Evolutionary conservation across 768 basidiomycete genomes (phyloP), one percentile per base, ranked within the genome.

Genomic region (Lanmaoa pseudosensibilis): DNA sequence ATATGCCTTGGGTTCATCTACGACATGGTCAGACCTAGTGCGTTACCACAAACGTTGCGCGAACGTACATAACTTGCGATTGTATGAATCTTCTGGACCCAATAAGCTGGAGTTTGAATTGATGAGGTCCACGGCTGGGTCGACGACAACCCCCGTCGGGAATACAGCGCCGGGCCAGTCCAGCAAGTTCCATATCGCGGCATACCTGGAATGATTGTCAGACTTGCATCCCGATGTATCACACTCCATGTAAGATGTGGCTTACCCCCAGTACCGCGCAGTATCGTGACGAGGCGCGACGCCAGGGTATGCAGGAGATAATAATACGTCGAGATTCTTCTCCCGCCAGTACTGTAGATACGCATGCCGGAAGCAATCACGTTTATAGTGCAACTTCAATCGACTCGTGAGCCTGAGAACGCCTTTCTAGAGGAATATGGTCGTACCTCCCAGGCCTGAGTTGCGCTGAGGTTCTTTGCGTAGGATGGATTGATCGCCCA

Each of bases 101-200:
- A 69, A 38, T 18, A 55, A 46, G 1, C 38, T 45, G 30, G 55
- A 53, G 25, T 19, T 21, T 9, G 65, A 44, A 43, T 61, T 41
- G 19, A 54, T 15, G 21, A 50, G 16, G 30, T 75, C 74, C 7
- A 69, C 5, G 2, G 60, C 40, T 39, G 73, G 63, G 51, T 73
- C 66, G 44, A 54, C 59, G 18, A 56, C 38, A 23, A 73, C 67
- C n/a, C 78, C 77, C 19, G 74, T 76, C 9, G 78, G 80, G 65
- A 81, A 77, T 5, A 78, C 74, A 3, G 71, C 74, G 1, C 73
- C 72, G 0, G 79, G 74, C 50, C 75, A 79, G 62, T 81, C 80
- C 15, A 74, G 62, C 16, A 80, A 59, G 55, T 81, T 81, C 70
- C 74, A 77, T 23, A 76, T 60, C 12, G 68, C 72, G 0, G 78